Conservation (phyloP, 1,139 yeast species). For the Blastobotrys serpentis region DNA sequence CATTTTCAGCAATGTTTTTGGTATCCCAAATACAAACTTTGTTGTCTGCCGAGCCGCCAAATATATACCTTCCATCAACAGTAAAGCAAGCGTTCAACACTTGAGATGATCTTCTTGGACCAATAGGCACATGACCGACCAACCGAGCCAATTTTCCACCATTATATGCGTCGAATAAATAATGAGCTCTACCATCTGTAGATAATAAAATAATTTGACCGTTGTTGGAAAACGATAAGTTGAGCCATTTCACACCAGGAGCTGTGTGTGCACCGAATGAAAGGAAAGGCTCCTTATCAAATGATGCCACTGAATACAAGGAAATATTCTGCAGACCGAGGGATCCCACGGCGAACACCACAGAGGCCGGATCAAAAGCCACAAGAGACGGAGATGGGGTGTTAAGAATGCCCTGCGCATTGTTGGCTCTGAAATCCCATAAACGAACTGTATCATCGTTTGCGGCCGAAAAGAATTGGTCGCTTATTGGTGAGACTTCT, state of each 20-base stretch:
- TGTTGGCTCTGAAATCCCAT: conserved; percentile 71
- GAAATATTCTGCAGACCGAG: conserved; percentile 49
- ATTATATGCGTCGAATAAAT: conserved; percentile 68
- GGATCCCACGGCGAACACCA: conserved; percentile 72
- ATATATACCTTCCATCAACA: conserved; percentile 75
- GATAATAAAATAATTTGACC: conserved; percentile 72
- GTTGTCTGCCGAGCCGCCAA: conserved; percentile 60
- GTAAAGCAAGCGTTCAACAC: conserved; percentile 51
- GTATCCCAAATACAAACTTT: conserved; percentile 62
- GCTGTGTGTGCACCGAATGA: conserved; percentile 42
- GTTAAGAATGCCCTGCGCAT: conserved; percentile 56
- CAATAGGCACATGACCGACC: conserved; percentile 43
- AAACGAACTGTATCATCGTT: conserved; percentile 75
- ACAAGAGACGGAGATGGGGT: conserved; percentile 56
- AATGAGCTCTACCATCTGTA: conserved; percentile 54
- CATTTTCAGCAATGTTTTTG: conserved; percentile 17
- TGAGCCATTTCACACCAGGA: conserved; percentile 52
- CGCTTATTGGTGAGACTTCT: conserved; percentile 72
- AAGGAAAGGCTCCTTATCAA: conserved; percentile 57
- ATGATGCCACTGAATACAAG: conserved; percentile 59
- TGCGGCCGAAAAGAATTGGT: conserved; percentile 66
- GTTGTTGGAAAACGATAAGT: conserved; percentile 79
- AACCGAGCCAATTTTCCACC: conserved; percentile 59
- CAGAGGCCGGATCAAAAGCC: conserved; percentile 81
- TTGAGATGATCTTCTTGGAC: conserved; percentile 23